These are phyloP conservation scores for Sequoia sempervirens DNA, from an alignment of 75 land plant species.

Conservation along the genomic window DNA sequence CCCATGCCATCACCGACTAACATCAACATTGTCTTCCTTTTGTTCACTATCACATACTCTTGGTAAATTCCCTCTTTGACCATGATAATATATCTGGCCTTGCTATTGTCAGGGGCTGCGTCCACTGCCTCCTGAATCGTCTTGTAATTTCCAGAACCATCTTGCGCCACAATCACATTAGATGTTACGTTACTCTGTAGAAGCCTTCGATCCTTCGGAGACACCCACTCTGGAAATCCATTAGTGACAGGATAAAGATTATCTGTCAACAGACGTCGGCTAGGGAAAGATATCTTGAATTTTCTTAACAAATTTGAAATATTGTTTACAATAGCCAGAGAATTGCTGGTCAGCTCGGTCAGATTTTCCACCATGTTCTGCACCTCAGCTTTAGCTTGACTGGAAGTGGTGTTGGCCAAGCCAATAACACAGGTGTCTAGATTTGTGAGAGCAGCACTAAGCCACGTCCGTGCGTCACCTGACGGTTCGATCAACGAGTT, in stretches of 20 bases:
- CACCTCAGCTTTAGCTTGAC: neutral
- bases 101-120: slow-evolving; percentile 20
- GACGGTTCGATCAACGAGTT: slow-evolving; percentile 18
- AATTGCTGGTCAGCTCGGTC: slow-evolving; percentile 26
- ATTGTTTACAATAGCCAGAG: slow-evolving; percentile 25
- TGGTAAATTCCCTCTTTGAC: slow-evolving; percentile 28
- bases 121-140: slow-evolving; percentile 29
- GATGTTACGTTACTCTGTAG: slow-evolving; percentile 9
- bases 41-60: slow-evolving; percentile 30
- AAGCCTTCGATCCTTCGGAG: slow-evolving; percentile 25
- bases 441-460: neutral
- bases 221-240: slow-evolving; percentile 25
- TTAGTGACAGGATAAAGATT: neutral
- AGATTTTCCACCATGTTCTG: slow-evolving; percentile 7
- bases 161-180: slow-evolving; percentile 24
- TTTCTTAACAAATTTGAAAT: slow-evolving; percentile 3
- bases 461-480: neutral
- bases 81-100: slow-evolving; percentile 21
- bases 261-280: slow-evolving; percentile 10
- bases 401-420: neutral
- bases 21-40: slow-evolving; percentile 35
- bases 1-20: slow-evolving; percentile 35
- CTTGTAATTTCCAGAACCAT: slow-evolving; percentile 25
- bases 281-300: slow-evolving; percentile 15
- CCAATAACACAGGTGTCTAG: slow-evolving; percentile 14